A percentile compares a stretch with the other conserved stretches of the same genome.
These are phyloP conservation scores for Suillus luteus DNA, from an alignment of 768 basidiomycete genomes.

Conservation along the genomic window DNA sequence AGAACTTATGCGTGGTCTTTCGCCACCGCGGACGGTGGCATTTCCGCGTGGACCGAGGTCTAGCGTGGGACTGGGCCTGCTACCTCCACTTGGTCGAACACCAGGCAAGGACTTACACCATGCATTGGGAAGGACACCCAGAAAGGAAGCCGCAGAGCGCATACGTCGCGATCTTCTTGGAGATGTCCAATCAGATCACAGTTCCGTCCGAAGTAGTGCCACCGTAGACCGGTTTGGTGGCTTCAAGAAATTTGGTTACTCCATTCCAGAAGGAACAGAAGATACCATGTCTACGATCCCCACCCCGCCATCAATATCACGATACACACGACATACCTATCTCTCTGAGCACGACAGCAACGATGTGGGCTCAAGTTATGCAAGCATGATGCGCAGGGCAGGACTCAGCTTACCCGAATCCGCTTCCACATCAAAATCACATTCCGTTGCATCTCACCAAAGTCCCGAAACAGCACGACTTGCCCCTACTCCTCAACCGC, in stretches of 20 bases:
- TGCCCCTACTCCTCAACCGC: slow-evolving; percentile 9
- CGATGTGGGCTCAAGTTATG: slow-evolving; percentile 58
- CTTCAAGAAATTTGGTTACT: slow-evolving; percentile 34
- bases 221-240: slow-evolving; percentile 21
- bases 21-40: slow-evolving; percentile 56
- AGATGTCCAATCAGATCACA: slow-evolving; percentile 45
- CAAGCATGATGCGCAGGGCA: slow-evolving; percentile 69
- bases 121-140: slow-evolving; percentile 63
- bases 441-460: slow-evolving; percentile 17
- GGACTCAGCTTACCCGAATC: slow-evolving; percentile 46
- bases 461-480: slow-evolving; percentile 7
- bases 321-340: slow-evolving; percentile 53
- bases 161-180: slow-evolving; percentile 68
- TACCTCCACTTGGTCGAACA: slow-evolving; percentile 54
- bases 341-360: slow-evolving; percentile 43
- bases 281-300: slow-evolving; percentile 71
- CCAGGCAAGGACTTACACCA: slow-evolving; percentile 58
- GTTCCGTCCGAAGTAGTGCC: slow-evolving; percentile 17
- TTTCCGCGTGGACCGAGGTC: slow-evolving; percentile 45
- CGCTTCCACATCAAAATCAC: slow-evolving; percentile 24
- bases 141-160: slow-evolving; percentile 67
- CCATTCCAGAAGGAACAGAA: slow-evolving; percentile 35
- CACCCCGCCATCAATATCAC: slow-evolving; percentile 69
- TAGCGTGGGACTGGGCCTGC: slow-evolving; percentile 33
- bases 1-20: slow-evolving; percentile 45